Evolutionary conservation across 495 filamentous ascomycete species (phyloP).

Genomic region (Neurospora sp.): DNA sequence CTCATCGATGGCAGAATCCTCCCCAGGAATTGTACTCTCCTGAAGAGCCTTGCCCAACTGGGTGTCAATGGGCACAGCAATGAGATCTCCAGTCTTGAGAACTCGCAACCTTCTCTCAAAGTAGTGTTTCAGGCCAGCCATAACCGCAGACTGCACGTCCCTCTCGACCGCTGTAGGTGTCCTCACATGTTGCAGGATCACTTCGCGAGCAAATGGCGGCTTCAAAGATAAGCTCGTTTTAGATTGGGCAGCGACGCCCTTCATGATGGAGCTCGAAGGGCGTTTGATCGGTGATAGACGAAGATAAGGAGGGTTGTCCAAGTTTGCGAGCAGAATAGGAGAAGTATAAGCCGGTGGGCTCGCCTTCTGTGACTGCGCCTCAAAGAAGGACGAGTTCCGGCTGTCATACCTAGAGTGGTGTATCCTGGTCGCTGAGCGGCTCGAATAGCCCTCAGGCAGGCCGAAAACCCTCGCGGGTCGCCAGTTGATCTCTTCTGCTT

Average conservation of each 20-base stretch:
- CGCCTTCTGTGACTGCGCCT: slow-evolving; percentile 40
- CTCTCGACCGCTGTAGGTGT: slow-evolving; percentile 82
- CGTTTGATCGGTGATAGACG: slow-evolving; percentile 55
- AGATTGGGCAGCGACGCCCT: slow-evolving; percentile 22
- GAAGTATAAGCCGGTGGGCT: slow-evolving; percentile 65
- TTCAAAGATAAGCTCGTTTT: slow-evolving; percentile 42
- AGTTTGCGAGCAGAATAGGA: slow-evolving; percentile 75
- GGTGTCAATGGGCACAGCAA: slow-evolving; percentile 79
- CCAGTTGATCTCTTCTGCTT: slow-evolving; percentile 43
- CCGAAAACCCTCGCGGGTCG: slow-evolving; percentile 80
- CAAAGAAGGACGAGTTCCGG: slow-evolving; percentile 43
- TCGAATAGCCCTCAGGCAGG: slow-evolving; percentile 60
- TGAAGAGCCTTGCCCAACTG: slow-evolving; percentile 67
- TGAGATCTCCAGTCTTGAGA: slow-evolving; percentile 73
- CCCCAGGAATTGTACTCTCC: slow-evolving; percentile 42
- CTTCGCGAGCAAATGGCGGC: slow-evolving; percentile 81
- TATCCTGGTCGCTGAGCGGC: slow-evolving; percentile 41
- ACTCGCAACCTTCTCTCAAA: slow-evolving; percentile 72
- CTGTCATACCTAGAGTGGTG: slow-evolving; percentile 39
- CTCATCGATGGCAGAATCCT: slow-evolving; percentile 59
- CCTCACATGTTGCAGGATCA: slow-evolving; percentile 80
- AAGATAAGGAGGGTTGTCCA: slow-evolving; percentile 66
- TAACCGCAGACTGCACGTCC: slow-evolving; percentile 69
- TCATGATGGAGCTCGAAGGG: slow-evolving; percentile 21
- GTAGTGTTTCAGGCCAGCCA: slow-evolving; percentile 73